phyloP scores from a whole-genome alignment of 169 alveolate species.

The Plasmodium cynomolgi region DNA sequence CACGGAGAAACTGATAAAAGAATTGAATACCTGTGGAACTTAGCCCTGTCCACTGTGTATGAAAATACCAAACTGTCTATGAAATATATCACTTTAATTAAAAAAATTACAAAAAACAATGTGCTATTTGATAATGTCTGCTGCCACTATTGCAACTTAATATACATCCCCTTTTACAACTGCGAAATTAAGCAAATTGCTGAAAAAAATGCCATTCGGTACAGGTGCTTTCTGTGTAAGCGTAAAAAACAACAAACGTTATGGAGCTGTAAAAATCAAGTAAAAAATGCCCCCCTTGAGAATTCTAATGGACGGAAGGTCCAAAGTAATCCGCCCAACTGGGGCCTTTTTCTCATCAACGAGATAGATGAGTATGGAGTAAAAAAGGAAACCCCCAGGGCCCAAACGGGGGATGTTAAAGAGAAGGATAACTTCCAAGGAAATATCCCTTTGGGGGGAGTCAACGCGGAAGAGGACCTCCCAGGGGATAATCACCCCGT shows the following conservation, averaged over 20 bases:
- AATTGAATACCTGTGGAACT: conserved; percentile 62
- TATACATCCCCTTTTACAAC: conserved; percentile 70
- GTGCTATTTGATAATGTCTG: conserved; percentile 33
- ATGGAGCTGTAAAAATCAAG: neutral
- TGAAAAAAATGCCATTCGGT: neutral
- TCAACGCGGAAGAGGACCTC: neutral
- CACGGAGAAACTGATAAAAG: conserved; percentile 13
- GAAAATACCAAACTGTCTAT: conserved; percentile 62
- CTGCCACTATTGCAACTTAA: conserved; percentile 70
- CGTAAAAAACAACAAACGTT: conserved; percentile 8
- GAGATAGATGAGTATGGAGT: conserved; percentile 38
- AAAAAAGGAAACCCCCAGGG: neutral
- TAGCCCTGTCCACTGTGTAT: conserved; percentile 53
- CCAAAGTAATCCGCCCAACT: neutral
- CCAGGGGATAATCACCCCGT: neutral
- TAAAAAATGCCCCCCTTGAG: neutral
- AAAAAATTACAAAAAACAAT: conserved; percentile 42
- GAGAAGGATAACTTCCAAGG: neutral
- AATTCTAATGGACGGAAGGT: neutral
- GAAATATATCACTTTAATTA: conserved; percentile 58
- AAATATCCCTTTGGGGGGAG: neutral
- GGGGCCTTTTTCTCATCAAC: conserved; percentile 28
- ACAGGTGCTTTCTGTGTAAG: conserved; percentile 44
- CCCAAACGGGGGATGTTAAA: neutral
- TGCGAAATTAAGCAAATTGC: conserved; percentile 11